Evolutionary conservation across 331 rosid species (phyloP).

Genomic region (Pyrus hybrid): DNA sequence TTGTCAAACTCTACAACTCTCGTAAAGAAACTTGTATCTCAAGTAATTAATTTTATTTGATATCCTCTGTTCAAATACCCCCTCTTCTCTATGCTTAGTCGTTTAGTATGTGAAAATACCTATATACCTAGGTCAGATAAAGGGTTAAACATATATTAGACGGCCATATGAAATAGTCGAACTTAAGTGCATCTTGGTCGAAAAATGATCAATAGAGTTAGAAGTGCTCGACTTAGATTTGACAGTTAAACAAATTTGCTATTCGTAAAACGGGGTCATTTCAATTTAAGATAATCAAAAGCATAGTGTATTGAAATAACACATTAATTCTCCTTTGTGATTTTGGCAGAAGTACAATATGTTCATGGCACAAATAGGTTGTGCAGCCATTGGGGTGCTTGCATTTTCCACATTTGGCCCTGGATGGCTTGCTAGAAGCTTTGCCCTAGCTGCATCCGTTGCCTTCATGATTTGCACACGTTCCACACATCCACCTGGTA

Average conservation of each 20-base stretch:
- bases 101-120: background rate
- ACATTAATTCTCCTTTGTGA: background rate
- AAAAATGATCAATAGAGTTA: background rate
- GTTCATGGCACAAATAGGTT: slow-evolving; percentile 87
- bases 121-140: background rate
- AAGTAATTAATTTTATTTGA: no score
- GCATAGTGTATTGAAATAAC: background rate
- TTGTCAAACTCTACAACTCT: background rate
- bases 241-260: background rate
- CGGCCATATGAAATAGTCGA: background rate
- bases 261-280: background rate
- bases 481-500: slow-evolving; percentile 84
- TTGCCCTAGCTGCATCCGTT: slow-evolving; percentile 63
- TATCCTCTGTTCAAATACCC: background rate
- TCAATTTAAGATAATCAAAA: background rate
- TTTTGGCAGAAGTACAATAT: slow-evolving; percentile 71
- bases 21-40: background rate
- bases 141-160: no score
- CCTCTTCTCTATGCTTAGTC: background rate
- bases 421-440: slow-evolving; percentile 76
- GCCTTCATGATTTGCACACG: slow-evolving; percentile 82
- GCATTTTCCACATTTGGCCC: slow-evolving; percentile 70
- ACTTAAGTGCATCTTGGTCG: background rate
- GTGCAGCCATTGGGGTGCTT: slow-evolving; percentile 86
- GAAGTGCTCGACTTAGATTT: background rate